phyloP scores from a whole-genome alignment of 2,329 filamentous ascomycete species.

The Botrytis paeoniae region DNA sequence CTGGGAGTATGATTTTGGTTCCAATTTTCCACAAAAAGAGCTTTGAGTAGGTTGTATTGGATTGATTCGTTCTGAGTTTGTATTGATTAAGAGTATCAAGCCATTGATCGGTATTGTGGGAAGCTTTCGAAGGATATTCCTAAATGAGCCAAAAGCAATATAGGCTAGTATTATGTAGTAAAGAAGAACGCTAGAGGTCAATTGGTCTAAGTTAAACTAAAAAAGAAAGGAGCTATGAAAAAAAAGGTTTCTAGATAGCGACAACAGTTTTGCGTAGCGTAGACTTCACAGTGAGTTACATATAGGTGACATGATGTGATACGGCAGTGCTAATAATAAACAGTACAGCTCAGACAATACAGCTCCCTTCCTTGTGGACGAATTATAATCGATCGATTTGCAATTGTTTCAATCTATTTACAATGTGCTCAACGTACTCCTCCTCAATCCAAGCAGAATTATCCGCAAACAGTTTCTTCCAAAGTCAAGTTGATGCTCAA shows the following conservation, averaged over 20 bases:
- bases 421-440: background rate
- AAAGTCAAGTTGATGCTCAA: background rate
- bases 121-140: background rate
- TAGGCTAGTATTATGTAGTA: fast-evolving
- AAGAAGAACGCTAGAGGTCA: background rate
- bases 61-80: no score
- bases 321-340: background rate
- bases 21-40: no score
- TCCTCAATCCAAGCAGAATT: background rate
- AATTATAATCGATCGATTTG: background rate
- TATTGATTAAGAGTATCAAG: no score
- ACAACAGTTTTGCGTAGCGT: background rate
- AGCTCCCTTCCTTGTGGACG: background rate
- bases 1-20: no score
- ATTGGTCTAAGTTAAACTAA: background rate
- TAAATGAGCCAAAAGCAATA: background rate
- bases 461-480: background rate
- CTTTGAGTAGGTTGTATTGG: no score
- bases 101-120: no score
- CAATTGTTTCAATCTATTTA: background rate
- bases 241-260: no score
- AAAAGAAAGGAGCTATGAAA: background rate
- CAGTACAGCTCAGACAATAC: background rate
- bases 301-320: background rate
- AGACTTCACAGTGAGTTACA: background rate